phyloP scores from a whole-genome alignment of 75 land plant species.

The Cunninghamia lanceolata region DNA sequence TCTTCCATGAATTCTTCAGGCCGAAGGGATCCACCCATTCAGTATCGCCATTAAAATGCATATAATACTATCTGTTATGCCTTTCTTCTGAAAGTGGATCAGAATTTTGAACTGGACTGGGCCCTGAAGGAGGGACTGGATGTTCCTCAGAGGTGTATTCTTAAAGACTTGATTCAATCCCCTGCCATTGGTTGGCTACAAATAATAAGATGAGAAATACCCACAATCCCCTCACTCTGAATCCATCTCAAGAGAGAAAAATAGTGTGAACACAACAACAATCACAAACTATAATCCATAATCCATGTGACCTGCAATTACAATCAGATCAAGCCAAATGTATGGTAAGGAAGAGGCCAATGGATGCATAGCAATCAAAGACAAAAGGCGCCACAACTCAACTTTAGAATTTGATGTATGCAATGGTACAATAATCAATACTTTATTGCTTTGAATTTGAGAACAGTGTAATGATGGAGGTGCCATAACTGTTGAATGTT shows the following conservation, averaged over 20 bases:
- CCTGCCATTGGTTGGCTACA: neutral
- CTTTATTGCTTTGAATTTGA: neutral
- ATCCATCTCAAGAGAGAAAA: neutral
- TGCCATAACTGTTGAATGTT: neutral
- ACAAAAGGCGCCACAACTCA: neutral
- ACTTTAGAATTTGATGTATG: neutral
- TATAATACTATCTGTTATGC: neutral
- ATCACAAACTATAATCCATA: neutral
- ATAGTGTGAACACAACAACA: neutral
- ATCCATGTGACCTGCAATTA: neutral
- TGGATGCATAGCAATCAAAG: neutral
- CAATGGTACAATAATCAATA: neutral
- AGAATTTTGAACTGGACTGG: neutral
- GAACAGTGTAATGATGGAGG: neutral
- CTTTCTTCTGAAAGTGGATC: neutral
- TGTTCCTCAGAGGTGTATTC: neutral
- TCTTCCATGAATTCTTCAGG: neutral
- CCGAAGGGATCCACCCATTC: neutral
- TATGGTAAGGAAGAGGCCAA: neutral
- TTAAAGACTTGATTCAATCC: neutral
- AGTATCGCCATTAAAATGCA: neutral
- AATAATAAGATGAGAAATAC: neutral
- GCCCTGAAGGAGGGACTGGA: constrained; percentile 8
- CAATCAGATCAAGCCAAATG: neutral
- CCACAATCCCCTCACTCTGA: neutral